A percentile compares a stretch with the other conserved stretches of the same genome.
phyloP scores from a whole-genome alignment of 176 grass and related monocot species.

The Oryza officinalis region DNA sequence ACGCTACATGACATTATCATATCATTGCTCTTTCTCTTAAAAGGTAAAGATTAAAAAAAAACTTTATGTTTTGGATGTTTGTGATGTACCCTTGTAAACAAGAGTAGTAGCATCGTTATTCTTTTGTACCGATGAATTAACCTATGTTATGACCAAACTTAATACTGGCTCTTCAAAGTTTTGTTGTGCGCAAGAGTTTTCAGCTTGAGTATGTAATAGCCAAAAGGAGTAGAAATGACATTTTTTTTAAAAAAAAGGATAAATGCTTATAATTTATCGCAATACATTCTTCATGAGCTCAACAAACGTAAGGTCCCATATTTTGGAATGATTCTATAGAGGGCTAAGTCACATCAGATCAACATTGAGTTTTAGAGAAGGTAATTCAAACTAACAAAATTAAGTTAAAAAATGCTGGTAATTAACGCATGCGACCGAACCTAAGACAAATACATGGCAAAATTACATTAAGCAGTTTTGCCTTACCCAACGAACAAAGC shows the following conservation, averaged over 20 bases:
- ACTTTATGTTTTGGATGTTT: background rate
- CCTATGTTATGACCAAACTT: background rate
- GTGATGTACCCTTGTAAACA: background rate
- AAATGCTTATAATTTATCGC: background rate
- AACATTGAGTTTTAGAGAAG: background rate
- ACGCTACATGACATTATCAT: background rate
- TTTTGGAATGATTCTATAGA: background rate
- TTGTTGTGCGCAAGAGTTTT: background rate
- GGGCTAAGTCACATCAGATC: background rate
- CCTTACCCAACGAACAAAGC: background rate
- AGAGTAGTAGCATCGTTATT: background rate
- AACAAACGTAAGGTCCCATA: too few species aligned
- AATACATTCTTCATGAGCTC: too few species aligned
- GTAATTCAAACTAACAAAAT: background rate
- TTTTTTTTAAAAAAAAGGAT: too few species aligned
- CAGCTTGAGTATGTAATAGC: too few species aligned
- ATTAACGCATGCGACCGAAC: background rate
- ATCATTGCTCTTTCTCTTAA: background rate
- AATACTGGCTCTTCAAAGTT: background rate
- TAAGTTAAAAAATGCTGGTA: background rate
- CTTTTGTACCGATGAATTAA: background rate
- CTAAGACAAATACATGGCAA: background rate
- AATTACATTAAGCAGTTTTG: background rate
- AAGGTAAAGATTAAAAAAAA: background rate
- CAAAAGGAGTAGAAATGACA: too few species aligned